phyloP scores from a whole-genome alignment of 2,329 filamentous ascomycete species.

The Endothia cerciana region DNA sequence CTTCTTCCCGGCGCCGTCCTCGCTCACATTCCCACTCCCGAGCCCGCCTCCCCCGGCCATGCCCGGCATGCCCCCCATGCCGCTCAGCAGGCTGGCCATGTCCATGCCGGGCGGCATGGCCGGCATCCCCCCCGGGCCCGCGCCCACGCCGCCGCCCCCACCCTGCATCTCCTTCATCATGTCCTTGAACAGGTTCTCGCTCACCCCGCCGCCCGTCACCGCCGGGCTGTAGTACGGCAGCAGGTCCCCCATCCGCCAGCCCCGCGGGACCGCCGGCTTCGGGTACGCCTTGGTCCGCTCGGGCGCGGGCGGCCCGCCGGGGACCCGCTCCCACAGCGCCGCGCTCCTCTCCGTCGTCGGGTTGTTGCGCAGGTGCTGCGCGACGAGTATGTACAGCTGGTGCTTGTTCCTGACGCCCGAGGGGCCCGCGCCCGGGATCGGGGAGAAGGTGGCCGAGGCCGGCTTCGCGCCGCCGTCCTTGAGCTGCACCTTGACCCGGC shows the following conservation, averaged over 20 bases:
- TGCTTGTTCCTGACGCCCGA: slow-evolving; percentile 76
- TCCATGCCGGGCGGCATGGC: slow-evolving; percentile 31
- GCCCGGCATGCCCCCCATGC: slow-evolving; percentile 36
- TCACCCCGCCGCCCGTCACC: slow-evolving; percentile 89
- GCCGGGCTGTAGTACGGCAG: slow-evolving; percentile 87
- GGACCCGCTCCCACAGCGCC: slow-evolving; percentile 73
- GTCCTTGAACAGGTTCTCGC: slow-evolving; percentile 92
- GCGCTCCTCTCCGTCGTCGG: slow-evolving; percentile 73
- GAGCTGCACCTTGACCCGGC: slow-evolving; percentile 81
- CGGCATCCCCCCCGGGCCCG: slow-evolving; percentile 35
- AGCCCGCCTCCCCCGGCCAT: slow-evolving; percentile 26
- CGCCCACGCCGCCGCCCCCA: slow-evolving; percentile 39
- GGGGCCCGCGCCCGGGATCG: too few relatives aligned
- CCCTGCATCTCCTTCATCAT: slow-evolving; percentile 92
- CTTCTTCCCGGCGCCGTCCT: slow-evolving; percentile 40
- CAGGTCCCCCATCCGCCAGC: slow-evolving; percentile 87
- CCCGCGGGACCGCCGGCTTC: slow-evolving; percentile 74
- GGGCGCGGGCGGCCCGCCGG: slow-evolving; percentile 70
- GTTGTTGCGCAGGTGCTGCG: slow-evolving; percentile 74
- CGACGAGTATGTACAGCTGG: slow-evolving; percentile 82
- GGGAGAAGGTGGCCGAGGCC: too few relatives aligned
- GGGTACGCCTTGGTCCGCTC: slow-evolving; percentile 65
- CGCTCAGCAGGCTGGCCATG: slow-evolving; percentile 30
- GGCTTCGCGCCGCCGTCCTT: too few relatives aligned
- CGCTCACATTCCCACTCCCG: slow-evolving; percentile 35